A percentile compares a stretch with the other conserved stretches of the same genome.
Evolutionary conservation across 441 rosid species (phyloP).

Genomic region (Populus trichocarpa): DNA sequence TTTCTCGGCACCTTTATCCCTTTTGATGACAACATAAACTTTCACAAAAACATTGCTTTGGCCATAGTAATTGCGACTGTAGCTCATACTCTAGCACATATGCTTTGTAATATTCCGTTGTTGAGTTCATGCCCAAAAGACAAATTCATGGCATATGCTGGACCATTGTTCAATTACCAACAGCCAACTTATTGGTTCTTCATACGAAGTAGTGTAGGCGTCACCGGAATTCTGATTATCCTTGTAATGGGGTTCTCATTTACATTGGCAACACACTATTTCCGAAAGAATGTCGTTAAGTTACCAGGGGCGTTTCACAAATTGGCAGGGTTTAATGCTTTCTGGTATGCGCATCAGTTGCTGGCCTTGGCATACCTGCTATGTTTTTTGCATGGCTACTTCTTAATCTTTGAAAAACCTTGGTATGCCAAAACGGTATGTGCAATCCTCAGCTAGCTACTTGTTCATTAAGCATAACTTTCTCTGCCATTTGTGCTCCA

Average conservation of each 20-base stretch:
- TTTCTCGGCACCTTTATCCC: slow-evolving; percentile 53
- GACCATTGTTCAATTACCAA: slow-evolving; percentile 38
- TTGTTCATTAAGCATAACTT: neutral
- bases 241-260: slow-evolving; percentile 61
- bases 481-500: neutral
- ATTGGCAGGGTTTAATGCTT: slow-evolving; percentile 82
- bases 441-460: neutral
- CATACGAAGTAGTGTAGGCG: slow-evolving; percentile 43
- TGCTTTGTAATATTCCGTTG: slow-evolving; percentile 59
- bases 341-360: slow-evolving; percentile 94
- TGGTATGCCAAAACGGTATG: slow-evolving; percentile 73
- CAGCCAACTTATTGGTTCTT: slow-evolving; percentile 65
- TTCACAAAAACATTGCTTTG: slow-evolving; percentile 65
- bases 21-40: slow-evolving; percentile 83
- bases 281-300: slow-evolving; percentile 61
- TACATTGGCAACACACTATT: slow-evolving; percentile 61
- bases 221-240: slow-evolving; percentile 54
- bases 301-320: slow-evolving; percentile 55
- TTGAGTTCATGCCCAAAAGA: slow-evolving; percentile 39
- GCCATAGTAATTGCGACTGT: slow-evolving; percentile 44
- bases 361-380: slow-evolving; percentile 61
- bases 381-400: slow-evolving; percentile 64
- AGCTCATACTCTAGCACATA: slow-evolving; percentile 52
- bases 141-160: slow-evolving; percentile 42
- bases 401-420: slow-evolving; percentile 57